These are phyloP conservation scores for Malus fusca DNA, from an alignment of 306 rosid species.

Conservation along the genomic window DNA sequence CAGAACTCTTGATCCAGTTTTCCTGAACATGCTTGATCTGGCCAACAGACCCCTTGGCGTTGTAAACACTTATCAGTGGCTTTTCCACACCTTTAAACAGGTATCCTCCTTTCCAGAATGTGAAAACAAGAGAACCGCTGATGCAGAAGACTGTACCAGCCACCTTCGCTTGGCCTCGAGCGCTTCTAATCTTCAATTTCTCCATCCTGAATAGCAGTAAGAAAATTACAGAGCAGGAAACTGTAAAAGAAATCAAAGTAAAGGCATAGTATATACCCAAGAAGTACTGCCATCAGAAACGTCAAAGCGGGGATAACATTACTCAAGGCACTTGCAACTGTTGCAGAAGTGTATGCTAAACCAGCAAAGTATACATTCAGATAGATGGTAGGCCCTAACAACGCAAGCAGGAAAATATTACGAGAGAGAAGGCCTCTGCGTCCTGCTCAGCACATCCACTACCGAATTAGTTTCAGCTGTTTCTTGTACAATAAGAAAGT, in stretches of 20 bases:
- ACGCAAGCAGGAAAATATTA: conserved; percentile 18
- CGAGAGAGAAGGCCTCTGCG: neutral
- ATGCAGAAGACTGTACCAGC: conserved; percentile 30
- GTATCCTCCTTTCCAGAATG: conserved; percentile 32
- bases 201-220: conserved; percentile 25
- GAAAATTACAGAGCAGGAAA: neutral
- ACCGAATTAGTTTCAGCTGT: neutral
- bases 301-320: conserved; percentile 30
- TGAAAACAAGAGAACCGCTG: conserved; percentile 28
- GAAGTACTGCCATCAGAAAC: conserved; percentile 15
- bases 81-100: conserved; percentile 9
- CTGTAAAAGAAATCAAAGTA: neutral
- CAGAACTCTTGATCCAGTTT: conserved; percentile 35
- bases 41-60: neutral
- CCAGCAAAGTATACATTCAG: conserved; percentile 28
- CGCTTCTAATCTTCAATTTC: conserved; percentile 23
- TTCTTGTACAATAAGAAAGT: neutral
- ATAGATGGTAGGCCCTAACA: conserved; percentile 29
- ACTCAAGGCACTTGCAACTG: conserved; percentile 26
- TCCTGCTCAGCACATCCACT: too few relatives aligned
- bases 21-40: conserved; percentile 1
- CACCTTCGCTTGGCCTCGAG: conserved; percentile 28
- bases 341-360: conserved; percentile 23
- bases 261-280: conserved; percentile 15
- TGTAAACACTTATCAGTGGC: conserved; percentile 15